Conservation (phyloP, 345 rosid species). For the Fremontodendron californicum region DNA sequence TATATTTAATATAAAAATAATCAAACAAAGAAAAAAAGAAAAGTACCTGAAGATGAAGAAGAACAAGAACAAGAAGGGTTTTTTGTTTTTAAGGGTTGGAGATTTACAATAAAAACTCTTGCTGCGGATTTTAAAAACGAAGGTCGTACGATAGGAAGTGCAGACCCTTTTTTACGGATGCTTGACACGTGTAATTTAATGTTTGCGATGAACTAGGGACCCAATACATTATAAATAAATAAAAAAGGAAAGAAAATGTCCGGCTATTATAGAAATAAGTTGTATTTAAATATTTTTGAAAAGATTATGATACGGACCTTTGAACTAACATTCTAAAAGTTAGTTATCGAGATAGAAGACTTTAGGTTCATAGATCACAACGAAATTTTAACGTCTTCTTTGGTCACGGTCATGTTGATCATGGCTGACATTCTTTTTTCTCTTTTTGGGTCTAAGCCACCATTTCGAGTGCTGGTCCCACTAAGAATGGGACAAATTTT, state of each 20-base stretch:
- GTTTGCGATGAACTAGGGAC: neutral
- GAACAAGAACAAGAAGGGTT: neutral
- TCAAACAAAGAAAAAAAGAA: neutral
- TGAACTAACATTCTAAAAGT: too few species aligned
- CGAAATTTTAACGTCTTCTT: too few species aligned
- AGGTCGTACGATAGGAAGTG: neutral
- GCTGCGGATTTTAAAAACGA: neutral
- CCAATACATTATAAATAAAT: neutral
- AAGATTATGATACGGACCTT: too few species aligned
- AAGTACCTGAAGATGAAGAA: slow-evolving; percentile 17
- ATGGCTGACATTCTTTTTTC: too few species aligned
- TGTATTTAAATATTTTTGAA: neutral
- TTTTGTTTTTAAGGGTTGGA: neutral
- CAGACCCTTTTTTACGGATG: neutral
- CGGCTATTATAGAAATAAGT: neutral
- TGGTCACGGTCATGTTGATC: too few species aligned
- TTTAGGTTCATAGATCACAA: too few species aligned
- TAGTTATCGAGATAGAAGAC: too few species aligned
- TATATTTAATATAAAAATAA: neutral
- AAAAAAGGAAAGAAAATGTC: neutral
- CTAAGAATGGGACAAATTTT: too few species aligned
- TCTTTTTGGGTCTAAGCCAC: too few species aligned
- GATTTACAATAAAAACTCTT: neutral
- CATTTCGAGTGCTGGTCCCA: too few species aligned
- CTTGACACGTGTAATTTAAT: neutral